phyloP scores from a whole-genome alignment of 2,329 filamentous ascomycete species.

The Fusarium humuli region DNA sequence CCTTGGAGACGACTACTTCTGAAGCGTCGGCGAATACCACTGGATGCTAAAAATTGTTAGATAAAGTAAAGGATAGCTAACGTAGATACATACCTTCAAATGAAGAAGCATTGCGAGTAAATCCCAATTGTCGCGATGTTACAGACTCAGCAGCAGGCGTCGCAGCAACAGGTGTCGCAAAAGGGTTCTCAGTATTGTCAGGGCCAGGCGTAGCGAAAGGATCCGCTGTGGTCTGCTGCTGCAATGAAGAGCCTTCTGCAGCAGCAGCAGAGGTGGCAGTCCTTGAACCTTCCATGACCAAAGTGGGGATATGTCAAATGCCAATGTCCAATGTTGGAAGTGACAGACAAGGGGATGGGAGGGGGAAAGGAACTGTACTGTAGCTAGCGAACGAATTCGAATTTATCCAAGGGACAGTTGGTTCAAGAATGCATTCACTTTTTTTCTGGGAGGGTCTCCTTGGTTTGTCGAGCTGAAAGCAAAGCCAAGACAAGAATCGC shows the following conservation, averaged over 20 bases:
- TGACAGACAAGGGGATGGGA: constrained; percentile 20
- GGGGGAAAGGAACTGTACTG: neutral
- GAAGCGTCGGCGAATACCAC: constrained; percentile 49
- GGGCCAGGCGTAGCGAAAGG: constrained; percentile 25
- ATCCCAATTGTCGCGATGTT: constrained; percentile 24
- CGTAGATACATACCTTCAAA: constrained; percentile 20
- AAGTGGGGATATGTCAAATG: constrained; percentile 23
- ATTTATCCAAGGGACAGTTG: constrained; percentile 12
- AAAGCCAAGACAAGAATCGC: neutral
- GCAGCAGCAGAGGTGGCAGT: constrained; percentile 20
- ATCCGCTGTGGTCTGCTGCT: constrained; percentile 12
- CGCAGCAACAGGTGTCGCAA: constrained; percentile 35
- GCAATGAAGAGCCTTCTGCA: constrained; percentile 19
- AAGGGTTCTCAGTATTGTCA: constrained; percentile 37
- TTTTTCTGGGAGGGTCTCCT: neutral
- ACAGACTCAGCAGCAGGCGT: constrained; percentile 38
- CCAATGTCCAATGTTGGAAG: constrained; percentile 28
- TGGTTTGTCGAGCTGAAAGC: constrained; percentile 4
- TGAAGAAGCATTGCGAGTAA: constrained; percentile 19
- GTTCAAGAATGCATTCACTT: constrained; percentile 4
- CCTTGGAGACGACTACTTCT: constrained; percentile 42
- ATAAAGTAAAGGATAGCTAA: neutral
- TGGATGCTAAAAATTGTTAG: neutral
- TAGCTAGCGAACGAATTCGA: constrained; percentile 2
- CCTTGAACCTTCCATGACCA: constrained; percentile 36